Percentiles rank a stretch among this genome's conserved stretches.
These are phyloP conservation scores for Fusarium phyllophilum DNA, from an alignment of 2,329 filamentous ascomycete species.

Conservation along the genomic window DNA sequence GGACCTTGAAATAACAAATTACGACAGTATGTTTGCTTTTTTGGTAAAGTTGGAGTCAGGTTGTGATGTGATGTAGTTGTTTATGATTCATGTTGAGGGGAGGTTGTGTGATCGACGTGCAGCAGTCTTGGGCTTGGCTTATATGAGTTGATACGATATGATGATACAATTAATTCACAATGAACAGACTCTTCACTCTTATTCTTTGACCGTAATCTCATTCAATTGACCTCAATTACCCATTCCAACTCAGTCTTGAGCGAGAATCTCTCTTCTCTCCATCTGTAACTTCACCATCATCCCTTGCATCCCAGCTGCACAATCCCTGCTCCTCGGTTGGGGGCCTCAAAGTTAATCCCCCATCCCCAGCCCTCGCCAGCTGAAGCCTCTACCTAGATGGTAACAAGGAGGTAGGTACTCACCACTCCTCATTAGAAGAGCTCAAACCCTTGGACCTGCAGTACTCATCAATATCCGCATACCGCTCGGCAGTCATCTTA, in stretches of 20 bases:
- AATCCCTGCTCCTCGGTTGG: slow-evolving; percentile 17
- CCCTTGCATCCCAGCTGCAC: background rate
- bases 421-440: background rate
- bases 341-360: slow-evolving; percentile 15
- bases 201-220: background rate
- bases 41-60: background rate
- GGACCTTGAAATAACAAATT: slow-evolving; percentile 20
- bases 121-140: background rate
- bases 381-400: background rate
- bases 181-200: background rate
- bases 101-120: background rate
- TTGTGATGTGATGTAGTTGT: background rate
- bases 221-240: background rate
- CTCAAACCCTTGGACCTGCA: background rate
- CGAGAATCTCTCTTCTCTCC: background rate
- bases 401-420: background rate
- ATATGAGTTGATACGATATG: background rate
- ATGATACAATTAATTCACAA: background rate
- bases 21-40: background rate
- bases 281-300: background rate
- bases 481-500: background rate
- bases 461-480: background rate
- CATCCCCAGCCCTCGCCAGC: background rate
- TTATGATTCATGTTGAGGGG: background rate
- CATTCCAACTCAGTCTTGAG: too few relatives aligned